Base-by-base conservation (phyloP, 2,329 filamentous ascomycete genomes). In the Metarhizium guizhouense region DNA sequence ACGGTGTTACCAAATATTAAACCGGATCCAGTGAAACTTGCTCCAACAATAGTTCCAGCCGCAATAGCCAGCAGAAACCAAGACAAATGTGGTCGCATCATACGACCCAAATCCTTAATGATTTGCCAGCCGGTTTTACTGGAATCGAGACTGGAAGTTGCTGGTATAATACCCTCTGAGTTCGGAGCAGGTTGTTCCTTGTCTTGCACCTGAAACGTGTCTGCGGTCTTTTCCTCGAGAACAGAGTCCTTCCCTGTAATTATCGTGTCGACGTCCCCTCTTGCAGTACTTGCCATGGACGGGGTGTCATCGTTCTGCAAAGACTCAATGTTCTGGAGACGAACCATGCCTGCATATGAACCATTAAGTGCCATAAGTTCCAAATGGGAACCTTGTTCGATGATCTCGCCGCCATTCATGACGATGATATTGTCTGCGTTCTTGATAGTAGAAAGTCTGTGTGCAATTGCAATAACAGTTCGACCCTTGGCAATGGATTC, bases 401-500 rank as follows among this genome's bases (percentile, higher is more conserved):
- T 72, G 3, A 85, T 76, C 51, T 75, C 67, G 0, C 86, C 85
- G 54, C 78, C 72, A 14, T 80, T 75, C 65, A 88, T 75, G 18
- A 88, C 85, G 20, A 88, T 73, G 56, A 89, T 88, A 58, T 82
- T 80, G 61, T 88, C 82, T 0, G 85, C 85, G 54, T 82, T 77
- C 62, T 77, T 79, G 58, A 85, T 82, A 0, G 82, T 85, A 0
- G 79, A 82, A 2, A 85, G 68, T 2, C 82, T 73, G 65, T 85
- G 83, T 0, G 85, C 84, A 59, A 88, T 85, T 16, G 83, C 76
- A 54, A 88, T 81, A 0, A 85, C 83, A 0, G 85, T 88, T 29
- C 85, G 75, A 53, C 78, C 76, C 54, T 75, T 72, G 2, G 74
- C 64, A 59, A 79, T 68, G 54, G 67, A 61, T 61, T 76, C 72